These are phyloP conservation scores for Sisymbrium irio DNA, from an alignment of 345 rosid species.

Conservation along the genomic window DNA sequence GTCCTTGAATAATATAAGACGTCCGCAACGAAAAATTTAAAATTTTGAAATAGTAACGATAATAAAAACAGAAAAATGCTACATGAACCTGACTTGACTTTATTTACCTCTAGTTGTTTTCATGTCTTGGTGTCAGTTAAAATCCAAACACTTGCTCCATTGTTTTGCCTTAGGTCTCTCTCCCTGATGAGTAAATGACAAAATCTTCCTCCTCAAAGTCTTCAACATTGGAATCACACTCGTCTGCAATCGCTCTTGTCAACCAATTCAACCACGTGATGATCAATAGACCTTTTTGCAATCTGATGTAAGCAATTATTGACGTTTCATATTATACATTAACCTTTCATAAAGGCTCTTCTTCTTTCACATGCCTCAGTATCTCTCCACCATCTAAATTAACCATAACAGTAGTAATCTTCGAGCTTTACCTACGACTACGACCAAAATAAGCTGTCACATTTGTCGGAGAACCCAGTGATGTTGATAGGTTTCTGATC, in stretches of 20 bases:
- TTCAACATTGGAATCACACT: not conserved
- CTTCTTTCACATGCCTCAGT: not conserved
- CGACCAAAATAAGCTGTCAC: constrained; percentile 4
- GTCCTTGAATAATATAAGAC: constrained; percentile 19
- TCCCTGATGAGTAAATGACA: not conserved
- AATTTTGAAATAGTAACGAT: not conserved
- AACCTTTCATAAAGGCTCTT: not conserved
- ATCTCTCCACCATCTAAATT: not conserved
- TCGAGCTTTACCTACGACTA: not conserved
- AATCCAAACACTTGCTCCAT: not conserved
- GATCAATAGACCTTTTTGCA: not conserved
- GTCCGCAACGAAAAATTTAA: constrained; percentile 19
- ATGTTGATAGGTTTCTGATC: constrained; percentile 7
- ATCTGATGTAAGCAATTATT: not conserved
- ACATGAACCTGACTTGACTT: not conserved
- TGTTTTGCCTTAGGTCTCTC: not conserved
- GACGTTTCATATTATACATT: not conserved
- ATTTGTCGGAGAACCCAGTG: not conserved
- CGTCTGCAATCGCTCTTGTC: not conserved
- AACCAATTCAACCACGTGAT: not conserved
- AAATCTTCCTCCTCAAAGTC: not conserved
- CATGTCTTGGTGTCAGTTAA: not conserved
- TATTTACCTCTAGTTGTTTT: constrained; percentile 5
- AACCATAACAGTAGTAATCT: not conserved
- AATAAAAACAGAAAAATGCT: not conserved